Base-by-base conservation (phyloP, 768 basidiomycete species). In the Rossbeevera mucosa region DNA sequence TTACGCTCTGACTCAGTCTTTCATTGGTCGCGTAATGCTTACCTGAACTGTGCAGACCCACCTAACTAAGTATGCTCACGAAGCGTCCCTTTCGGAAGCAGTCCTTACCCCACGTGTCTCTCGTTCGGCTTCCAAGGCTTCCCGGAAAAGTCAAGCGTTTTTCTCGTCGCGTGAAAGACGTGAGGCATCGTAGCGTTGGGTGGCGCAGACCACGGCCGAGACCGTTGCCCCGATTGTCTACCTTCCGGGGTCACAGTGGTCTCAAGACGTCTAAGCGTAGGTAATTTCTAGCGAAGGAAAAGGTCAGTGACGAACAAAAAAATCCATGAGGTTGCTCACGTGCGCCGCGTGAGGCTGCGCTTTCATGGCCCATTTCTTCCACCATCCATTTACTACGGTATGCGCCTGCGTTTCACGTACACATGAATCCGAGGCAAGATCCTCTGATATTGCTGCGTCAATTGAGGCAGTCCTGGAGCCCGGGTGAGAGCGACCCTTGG, bases 341-440 rank as follows among this genome's bases (percentile, higher is more conserved):
- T 44, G 54, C 24, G 25, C 43, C 28, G 41, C 12, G 28, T 48
- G 52, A 44, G 60, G 50, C 33, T 59, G 59, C 44, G 55, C 64
- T 41, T 60, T 68, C 53, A 71, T 60, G 22, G 75, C 73, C 79
- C 79, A 84, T 49, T 71, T 73, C 9, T 75, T 68, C 72, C 76
- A 72, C 82, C 82, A 73, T 18, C 80, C 82, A 43, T 66, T 68
- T 41, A 72, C 73, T n/a, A 74, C 72, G 53, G 68, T 66, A 44
- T 75, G 66, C 30, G 60, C 65, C 47, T 72, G 71, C 49, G 68
- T 59, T 52, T 63, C 68, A 51, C 59, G 57, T 13, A 62, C 64
- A 45, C 54, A 30, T 3, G 55, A 38, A 52, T 68, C 58, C 40
- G 58, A 28, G 38, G 54, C 56, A 30, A 56, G 56, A 44, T 71